Base-by-base conservation (phyloP, 768 basidiomycete species). In the Aureoboletus auriporus region DNA sequence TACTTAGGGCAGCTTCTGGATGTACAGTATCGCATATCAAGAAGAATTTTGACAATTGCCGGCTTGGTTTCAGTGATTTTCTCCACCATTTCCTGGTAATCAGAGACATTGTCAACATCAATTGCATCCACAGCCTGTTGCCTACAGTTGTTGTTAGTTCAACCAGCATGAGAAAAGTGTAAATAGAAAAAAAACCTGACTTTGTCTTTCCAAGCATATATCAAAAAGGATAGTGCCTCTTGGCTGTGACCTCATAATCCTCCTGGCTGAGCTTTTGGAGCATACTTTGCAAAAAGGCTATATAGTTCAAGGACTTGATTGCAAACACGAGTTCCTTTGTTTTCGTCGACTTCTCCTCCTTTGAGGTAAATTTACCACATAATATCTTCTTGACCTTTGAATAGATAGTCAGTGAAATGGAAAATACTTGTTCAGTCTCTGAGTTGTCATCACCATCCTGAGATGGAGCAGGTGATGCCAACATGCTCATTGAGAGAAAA, bases 381-480 rank as follows among this genome's bases (percentile, higher is more conserved):
- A 27, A 5, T 2, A 38, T 37, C 14, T 49, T 44, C 47, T 49
- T 49, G 17, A 44, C 47, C 41, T 49, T 49, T 4, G 41, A 49
- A 49, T 44, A 49, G 14, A 31, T 16, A 33, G 16, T 46, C 30
- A 49, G 17, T 30, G 30, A 30, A 11, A 30, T 11, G 11, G 30
- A 30, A 11, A 30, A 30, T 30, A 11, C 6, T 11, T 30, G 30
- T 30, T n/a, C n/a, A n/a, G n/a, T n/a, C n/a, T n/a, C n/a, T n/a
- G n/a, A n/a, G n/a, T n/a, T n/a, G n/a, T n/a, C n/a, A n/a, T n/a
- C n/a, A n/a, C n/a, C n/a, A n/a, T n/a, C n/a, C n/a, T n/a, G n/a
- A n/a, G n/a, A n/a, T n/a, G n/a, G n/a, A n/a, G n/a, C n/a, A n/a
- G n/a, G n/a, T n/a, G n/a, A n/a, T n/a, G n/a, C n/a, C n/a, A n/a